Conservation (phyloP, 176 grass and related monocot species). For the Oryza punctata region DNA sequence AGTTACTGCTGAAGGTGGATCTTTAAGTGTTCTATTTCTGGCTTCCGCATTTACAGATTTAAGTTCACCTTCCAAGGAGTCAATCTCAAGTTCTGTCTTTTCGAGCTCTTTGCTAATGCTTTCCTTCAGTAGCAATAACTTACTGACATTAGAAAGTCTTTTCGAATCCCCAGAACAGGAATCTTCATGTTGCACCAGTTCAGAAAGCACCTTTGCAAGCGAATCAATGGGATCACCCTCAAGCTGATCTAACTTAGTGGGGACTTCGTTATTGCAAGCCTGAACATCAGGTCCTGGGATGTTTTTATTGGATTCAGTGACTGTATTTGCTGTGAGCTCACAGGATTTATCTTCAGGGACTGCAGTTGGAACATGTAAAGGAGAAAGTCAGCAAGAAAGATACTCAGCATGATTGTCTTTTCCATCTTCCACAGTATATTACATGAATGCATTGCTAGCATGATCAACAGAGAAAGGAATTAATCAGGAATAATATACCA, state of each 20-base stretch:
- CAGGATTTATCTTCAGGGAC: constrained; percentile 59
- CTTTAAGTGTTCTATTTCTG: constrained; percentile 19
- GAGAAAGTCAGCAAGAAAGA: constrained; percentile 15
- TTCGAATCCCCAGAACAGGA: constrained; percentile 65
- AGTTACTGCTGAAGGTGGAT: constrained; percentile 28
- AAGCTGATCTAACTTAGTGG: constrained; percentile 53
- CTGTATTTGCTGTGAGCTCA: constrained; percentile 39
- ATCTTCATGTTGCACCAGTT: constrained; percentile 70
- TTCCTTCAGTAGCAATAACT: constrained; percentile 73
- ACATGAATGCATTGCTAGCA: neutral
- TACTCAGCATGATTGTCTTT: neutral
- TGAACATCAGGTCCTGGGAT: constrained; percentile 29
- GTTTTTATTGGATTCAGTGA: constrained; percentile 33
- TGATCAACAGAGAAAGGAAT: neutral
- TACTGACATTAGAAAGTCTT: constrained; percentile 49
- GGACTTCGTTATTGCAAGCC: constrained; percentile 18
- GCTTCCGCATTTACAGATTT: constrained; percentile 42
- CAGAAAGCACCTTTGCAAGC: constrained; percentile 59
- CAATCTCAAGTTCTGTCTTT: constrained; percentile 84
- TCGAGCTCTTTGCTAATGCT: constrained; percentile 78
- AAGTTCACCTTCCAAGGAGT: constrained; percentile 84
- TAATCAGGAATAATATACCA: neutral
- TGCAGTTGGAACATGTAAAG: constrained; percentile 50
- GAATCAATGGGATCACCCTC: constrained; percentile 52
- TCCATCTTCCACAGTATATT: neutral